Percentiles rank a stretch among this genome's conserved stretches.
phyloP scores from a whole-genome alignment of 1,139 yeast species.

The Tardiomyces depauwii region DNA sequence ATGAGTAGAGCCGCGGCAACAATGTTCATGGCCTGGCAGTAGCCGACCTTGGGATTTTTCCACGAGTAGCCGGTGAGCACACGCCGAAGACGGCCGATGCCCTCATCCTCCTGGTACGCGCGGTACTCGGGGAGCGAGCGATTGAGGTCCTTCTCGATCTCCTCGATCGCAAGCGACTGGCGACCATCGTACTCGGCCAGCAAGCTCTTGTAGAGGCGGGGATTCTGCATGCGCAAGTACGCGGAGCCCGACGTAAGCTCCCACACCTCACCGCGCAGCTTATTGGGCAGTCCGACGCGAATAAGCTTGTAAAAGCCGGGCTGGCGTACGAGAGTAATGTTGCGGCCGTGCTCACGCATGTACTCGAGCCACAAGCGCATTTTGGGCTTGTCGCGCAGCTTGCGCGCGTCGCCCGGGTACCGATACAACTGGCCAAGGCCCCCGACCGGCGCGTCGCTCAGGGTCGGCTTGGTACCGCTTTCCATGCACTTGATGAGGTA shows the following conservation, averaged over 20 bases:
- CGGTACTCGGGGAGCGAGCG: constrained; percentile 93
- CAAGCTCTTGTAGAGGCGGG: constrained; percentile 46
- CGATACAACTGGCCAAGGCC: constrained; percentile 77
- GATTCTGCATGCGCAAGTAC: constrained; percentile 55
- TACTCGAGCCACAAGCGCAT: constrained; percentile 92
- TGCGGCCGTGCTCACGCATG: constrained; percentile 73
- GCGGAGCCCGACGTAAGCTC: constrained; percentile 84
- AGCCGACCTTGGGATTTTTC: constrained; percentile 96
- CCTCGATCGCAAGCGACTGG: constrained; percentile 79
- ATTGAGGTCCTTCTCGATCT: constrained; percentile 90
- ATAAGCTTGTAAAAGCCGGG: constrained; percentile 72
- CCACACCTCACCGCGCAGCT: constrained; percentile 94
- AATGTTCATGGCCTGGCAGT: constrained; percentile 98
- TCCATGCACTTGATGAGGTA: constrained; percentile 41
- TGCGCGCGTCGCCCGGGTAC: constrained; percentile 82
- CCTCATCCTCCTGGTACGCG: constrained; percentile 80
- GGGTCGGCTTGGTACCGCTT: constrained; percentile 2
- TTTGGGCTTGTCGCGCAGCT: constrained; percentile 70
- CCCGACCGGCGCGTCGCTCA: constrained; percentile 47
- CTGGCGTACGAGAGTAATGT: constrained; percentile 61
- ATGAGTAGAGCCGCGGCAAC: constrained; percentile 90
- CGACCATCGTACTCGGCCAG: constrained; percentile 51
- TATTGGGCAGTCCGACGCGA: constrained; percentile 85
- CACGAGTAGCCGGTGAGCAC: constrained; percentile 92
- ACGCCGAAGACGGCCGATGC: constrained; percentile 71